Base-by-base conservation (phyloP, 2,329 filamentous ascomycete genomes). In the Leptographium wingfieldii region DNA sequence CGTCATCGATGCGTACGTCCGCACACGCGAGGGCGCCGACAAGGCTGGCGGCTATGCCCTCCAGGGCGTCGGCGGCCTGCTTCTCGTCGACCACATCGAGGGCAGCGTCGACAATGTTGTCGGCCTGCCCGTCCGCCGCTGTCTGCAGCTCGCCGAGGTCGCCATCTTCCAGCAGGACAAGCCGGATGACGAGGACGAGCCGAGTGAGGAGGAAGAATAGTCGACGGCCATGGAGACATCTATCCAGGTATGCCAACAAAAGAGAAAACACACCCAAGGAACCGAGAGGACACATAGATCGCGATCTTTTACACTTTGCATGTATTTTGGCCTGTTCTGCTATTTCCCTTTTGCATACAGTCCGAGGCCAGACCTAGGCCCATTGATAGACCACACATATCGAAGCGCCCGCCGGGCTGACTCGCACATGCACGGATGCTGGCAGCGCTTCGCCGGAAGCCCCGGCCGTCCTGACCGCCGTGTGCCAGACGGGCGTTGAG, bases 21-120 rank as follows among this genome's bases (percentile, higher is more conserved):
- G 79, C 68, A 96, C 92, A 27, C 80, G 92, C 59, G 94, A 99
- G 76, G 94, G 94, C 2, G 91, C 84, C 12, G 94, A 97, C 73
- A 99, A 97, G 77, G 94, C 94, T 0, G 94, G 94, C 2, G 94
- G 94, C 0, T 99, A 99, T 72, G 94, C 90, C 1, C 82, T 99
- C 58, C 94, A 99, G 73, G 94, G 92, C 0, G 77, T 92, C 12
- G 94, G 89, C 1, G 87, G 88, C 10, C 85, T 96, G 70, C 78
- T 99, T 62, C 73, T 99, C 60, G 85, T 99, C 14, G 91, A 96
- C 71, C 87, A 81, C 72, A 88, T 99, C 65, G 89, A 96, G 64
- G 94, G 94, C 12, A 85, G 84, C 59, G 89, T 90, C 68, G 94
- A 99, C 76, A 97, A 97, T 72, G 94, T 97, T 1, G 85, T 99